Conservation (phyloP, 2,329 filamentous ascomycete genomes). For the Purpureocillium lavendulum region DNA sequence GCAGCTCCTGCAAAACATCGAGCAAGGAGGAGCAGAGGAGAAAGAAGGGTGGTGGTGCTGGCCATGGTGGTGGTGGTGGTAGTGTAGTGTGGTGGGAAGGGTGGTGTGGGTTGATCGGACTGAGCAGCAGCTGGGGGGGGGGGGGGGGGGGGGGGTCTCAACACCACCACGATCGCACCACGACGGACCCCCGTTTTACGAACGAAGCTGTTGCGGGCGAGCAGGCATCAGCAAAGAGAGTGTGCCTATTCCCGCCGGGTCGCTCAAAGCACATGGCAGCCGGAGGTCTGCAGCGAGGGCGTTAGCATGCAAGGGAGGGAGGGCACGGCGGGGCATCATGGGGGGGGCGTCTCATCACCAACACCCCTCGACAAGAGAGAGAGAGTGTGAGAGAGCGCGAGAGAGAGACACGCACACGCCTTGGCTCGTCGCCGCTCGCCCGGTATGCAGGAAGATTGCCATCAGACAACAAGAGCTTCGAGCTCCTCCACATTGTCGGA, state of each 20-base stretch:
- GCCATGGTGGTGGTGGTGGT: too few species aligned
- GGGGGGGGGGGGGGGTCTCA: too few species aligned
- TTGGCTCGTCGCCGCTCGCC: constrained; percentile 7
- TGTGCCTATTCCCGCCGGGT: too few species aligned
- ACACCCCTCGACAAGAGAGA: constrained; percentile 3
- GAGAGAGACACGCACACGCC: constrained; percentile 7
- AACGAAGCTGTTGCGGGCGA: too few species aligned
- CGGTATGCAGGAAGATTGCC: constrained; percentile 34
- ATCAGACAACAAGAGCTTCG: constrained; percentile 24
- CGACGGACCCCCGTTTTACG: too few species aligned
- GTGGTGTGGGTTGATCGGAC: constrained; percentile 8
- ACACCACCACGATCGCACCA: too few species aligned
- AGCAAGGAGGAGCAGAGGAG: constrained; percentile 5
- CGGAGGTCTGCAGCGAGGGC: constrained; percentile 24
- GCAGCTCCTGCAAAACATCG: constrained; percentile 19
- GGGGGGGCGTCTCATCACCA: constrained; percentile 14
- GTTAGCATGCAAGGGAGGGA: constrained; percentile 26
- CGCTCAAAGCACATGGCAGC: constrained; percentile 29
- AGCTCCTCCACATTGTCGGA: constrained; percentile 12
- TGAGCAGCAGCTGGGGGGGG: too few species aligned
- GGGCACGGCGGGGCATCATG: constrained; percentile 3
- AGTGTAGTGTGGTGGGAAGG: constrained; percentile 7
- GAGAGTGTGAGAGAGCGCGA: background rate
- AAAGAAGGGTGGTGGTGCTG: background rate
- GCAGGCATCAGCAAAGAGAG: too few species aligned